Evolutionary conservation across 257 asterid species (phyloP).

Genomic region (Ophiorrhiza pumila): DNA sequence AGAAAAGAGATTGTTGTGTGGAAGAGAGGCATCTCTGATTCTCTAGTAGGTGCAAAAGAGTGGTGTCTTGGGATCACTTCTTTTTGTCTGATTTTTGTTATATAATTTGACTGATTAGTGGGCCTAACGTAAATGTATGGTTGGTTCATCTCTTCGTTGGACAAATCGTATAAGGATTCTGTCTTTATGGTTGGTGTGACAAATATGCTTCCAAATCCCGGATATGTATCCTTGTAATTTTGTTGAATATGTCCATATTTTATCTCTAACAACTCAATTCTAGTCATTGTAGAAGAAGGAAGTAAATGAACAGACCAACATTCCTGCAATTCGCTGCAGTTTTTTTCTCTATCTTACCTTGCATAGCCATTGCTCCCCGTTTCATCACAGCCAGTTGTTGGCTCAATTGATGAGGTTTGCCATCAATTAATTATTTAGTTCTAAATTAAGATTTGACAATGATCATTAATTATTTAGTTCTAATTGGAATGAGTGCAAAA

Average conservation of each 20-base stretch:
- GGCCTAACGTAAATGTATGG: constrained; percentile 24
- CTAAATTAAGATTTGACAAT: no score
- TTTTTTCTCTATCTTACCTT: no score
- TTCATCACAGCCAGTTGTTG: no score
- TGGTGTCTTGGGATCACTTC: constrained; percentile 3
- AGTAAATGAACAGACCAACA: no score
- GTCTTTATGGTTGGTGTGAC: not conserved
- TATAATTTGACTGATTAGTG: constrained; percentile 13
- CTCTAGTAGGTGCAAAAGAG: not conserved
- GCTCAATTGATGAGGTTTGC: no score
- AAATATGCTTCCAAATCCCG: constrained; percentile 2
- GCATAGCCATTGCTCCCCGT: no score
- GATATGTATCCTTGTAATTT: not conserved
- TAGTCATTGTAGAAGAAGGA: not conserved
- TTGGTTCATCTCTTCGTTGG: not conserved
- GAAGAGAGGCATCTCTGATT: constrained; percentile 6
- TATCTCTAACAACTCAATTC: not conserved
- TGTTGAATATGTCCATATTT: not conserved
- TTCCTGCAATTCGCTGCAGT: no score
- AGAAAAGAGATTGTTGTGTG: constrained; percentile 24
- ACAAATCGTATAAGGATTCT: no score
- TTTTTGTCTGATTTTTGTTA: constrained; percentile 25
- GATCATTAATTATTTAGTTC: no score
- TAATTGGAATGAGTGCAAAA: no score
- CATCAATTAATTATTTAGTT: no score